Conservation (phyloP, 177 flowering plant genomes). For the Vitis hybrid region DNA sequence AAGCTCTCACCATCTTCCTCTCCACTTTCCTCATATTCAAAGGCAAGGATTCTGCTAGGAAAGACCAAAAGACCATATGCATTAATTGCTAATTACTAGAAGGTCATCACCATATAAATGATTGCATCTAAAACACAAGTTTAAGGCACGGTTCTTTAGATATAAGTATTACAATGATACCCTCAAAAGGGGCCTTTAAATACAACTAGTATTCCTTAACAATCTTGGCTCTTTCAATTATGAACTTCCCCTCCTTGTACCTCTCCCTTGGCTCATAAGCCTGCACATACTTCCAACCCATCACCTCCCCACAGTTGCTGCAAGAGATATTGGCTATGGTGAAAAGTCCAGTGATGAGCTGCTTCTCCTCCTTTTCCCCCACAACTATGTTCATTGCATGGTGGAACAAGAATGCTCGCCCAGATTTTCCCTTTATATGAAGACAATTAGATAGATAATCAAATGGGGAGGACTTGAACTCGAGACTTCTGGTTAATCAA, state of each 20-base stretch:
- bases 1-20: no score
- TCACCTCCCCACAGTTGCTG: conserved; percentile 32
- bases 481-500: no score
- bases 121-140: no score
- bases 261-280: conserved; percentile 27
- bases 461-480: no score
- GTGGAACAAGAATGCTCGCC: conserved; percentile 38
- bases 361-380: conserved; percentile 30
- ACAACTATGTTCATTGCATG: conserved; percentile 42
- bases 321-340: conserved; percentile 32
- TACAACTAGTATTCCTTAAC: conserved; percentile 21
- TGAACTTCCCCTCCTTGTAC: conserved; percentile 45
- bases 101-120: no score
- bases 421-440: conserved; percentile 32
- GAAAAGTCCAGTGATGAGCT: conserved; percentile 33
- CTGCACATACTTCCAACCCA: conserved; percentile 47
- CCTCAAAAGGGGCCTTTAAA: no score
- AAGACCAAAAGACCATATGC: no score
- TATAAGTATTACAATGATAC: no score
- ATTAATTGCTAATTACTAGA: no score
- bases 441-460: not conserved
- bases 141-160: no score
- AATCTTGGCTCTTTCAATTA: conserved; percentile 40
- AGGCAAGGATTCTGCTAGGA: no score
- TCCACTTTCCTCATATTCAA: no score